Conservation (phyloP, 352 stramenopile species). For the Phytophthora pistaciae region DNA sequence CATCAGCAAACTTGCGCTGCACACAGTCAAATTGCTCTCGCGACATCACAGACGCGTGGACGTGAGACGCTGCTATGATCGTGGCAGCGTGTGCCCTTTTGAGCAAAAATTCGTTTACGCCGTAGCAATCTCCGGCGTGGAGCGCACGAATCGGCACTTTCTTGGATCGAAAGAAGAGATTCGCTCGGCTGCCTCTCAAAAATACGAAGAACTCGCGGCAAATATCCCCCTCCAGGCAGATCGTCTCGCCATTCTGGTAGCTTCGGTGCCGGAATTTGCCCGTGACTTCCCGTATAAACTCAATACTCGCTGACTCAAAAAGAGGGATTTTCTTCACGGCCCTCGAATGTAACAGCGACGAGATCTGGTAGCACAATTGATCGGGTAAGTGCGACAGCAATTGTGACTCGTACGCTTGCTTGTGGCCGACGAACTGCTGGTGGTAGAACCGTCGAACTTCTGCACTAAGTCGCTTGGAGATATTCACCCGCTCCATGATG, state of each 20-base stretch:
- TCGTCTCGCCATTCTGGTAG: constrained; percentile 68
- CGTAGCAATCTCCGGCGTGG: constrained; percentile 58
- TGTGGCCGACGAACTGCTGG: constrained; percentile 70
- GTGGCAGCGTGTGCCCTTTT: constrained; percentile 51
- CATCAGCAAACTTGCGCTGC: constrained; percentile 61
- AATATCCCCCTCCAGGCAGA: constrained; percentile 65
- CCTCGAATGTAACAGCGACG: constrained; percentile 65
- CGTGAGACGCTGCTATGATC: constrained; percentile 47
- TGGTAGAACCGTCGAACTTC: constrained; percentile 70
- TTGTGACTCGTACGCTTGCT: constrained; percentile 66
- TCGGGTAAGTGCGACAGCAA: constrained; percentile 64
- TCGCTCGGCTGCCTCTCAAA: constrained; percentile 34
- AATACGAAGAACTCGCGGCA: constrained; percentile 78
- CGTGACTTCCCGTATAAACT: constrained; percentile 66
- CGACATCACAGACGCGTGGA: constrained; percentile 63
- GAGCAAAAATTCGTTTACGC: constrained; percentile 69
- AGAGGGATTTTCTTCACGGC: constrained; percentile 61
- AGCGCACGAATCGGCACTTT: constrained; percentile 50
- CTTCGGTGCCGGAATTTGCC: constrained; percentile 67
- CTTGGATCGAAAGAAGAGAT: constrained; percentile 8
- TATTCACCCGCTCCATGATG: constrained; percentile 56
- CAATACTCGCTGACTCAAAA: constrained; percentile 62
- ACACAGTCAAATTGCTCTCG: constrained; percentile 75
- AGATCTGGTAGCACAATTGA: constrained; percentile 75
- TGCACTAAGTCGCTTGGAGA: constrained; percentile 47